These are phyloP conservation scores for Pseudogymnoascus sp. DNA, from an alignment of 2,329 filamentous ascomycete species.

Conservation along the genomic window DNA sequence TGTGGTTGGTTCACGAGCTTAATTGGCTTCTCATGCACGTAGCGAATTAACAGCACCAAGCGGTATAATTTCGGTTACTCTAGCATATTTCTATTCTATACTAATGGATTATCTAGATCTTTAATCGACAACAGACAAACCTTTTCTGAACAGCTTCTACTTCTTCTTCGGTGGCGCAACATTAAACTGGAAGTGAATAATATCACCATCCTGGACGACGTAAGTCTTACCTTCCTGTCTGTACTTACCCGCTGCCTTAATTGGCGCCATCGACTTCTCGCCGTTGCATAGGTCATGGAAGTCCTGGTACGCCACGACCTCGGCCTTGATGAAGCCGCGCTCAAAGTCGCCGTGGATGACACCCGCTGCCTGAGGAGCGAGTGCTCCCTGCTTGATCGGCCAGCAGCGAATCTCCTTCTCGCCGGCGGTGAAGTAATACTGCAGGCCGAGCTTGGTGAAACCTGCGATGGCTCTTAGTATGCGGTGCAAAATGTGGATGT, in stretches of 20 bases:
- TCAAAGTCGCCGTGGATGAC: slow-evolving; percentile 37
- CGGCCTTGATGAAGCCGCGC: slow-evolving; percentile 38
- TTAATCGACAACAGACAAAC: background rate
- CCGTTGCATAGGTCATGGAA: slow-evolving; percentile 37
- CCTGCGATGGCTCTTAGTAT: slow-evolving; percentile 16
- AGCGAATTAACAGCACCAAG: background rate
- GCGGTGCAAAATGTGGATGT: background rate
- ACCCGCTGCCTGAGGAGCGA: slow-evolving; percentile 35
- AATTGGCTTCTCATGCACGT: background rate
- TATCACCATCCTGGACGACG: slow-evolving; percentile 37
- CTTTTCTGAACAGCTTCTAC: slow-evolving; percentile 1
- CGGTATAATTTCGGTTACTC: background rate
- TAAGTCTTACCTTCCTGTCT: slow-evolving; percentile 38
- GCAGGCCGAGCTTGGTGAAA: slow-evolving; percentile 36
- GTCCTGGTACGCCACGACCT: slow-evolving; percentile 38
- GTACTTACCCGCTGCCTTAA: slow-evolving; percentile 39
- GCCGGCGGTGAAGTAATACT: slow-evolving; percentile 40
- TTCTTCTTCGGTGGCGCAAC: slow-evolving; percentile 9
- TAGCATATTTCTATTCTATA: slow-evolving; percentile 1
- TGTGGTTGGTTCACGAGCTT: background rate
- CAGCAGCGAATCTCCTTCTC: slow-evolving; percentile 40
- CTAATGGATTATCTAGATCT: background rate
- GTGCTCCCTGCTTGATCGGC: slow-evolving; percentile 32
- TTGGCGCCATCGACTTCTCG: slow-evolving; percentile 36
- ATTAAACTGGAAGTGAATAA: slow-evolving; percentile 37